Conservation (phyloP, 257 asterid species). For the Galeopsis tetrahit region DNA sequence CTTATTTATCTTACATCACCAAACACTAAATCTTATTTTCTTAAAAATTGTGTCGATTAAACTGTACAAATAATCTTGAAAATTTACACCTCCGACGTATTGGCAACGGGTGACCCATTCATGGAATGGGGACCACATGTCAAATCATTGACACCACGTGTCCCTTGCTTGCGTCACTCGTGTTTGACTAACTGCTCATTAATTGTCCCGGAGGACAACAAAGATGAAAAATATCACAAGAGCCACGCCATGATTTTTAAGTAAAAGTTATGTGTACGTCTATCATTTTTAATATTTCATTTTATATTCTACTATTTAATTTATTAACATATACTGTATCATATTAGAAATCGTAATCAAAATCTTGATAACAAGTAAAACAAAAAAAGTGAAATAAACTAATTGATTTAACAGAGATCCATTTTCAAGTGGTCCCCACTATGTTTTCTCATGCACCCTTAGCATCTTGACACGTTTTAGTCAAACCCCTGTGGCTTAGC, state of each 20-base stretch:
- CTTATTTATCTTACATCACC: too few relatives aligned
- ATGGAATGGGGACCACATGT: conserved; percentile 23
- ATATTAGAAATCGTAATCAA: too few relatives aligned
- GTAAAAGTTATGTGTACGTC: conserved; percentile 44
- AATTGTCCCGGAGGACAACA: conserved; percentile 46
- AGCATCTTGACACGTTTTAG: conserved; percentile 46
- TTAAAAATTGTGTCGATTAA: too few relatives aligned
- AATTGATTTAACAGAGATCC: neutral
- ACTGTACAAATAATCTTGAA: too few relatives aligned
- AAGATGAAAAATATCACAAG: conserved; percentile 49
- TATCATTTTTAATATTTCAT: too few relatives aligned
- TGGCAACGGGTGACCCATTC: conserved; percentile 13
- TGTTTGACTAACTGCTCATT: conserved; percentile 43
- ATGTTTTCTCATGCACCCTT: conserved; percentile 25
- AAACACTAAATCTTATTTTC: too few relatives aligned
- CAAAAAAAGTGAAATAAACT: too few relatives aligned
- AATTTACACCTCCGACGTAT: neutral
- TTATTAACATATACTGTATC: too few relatives aligned
- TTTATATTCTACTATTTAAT: too few relatives aligned
- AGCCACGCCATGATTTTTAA: conserved; percentile 50
- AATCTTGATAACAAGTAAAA: too few relatives aligned
- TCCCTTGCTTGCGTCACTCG: conserved; percentile 41
- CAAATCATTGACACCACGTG: conserved; percentile 48
- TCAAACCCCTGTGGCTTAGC: conserved; percentile 43
- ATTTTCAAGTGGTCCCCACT: conserved; percentile 43